phyloP scores from a whole-genome alignment of 305 asterid genomes.

The Fraxinus velutina region DNA sequence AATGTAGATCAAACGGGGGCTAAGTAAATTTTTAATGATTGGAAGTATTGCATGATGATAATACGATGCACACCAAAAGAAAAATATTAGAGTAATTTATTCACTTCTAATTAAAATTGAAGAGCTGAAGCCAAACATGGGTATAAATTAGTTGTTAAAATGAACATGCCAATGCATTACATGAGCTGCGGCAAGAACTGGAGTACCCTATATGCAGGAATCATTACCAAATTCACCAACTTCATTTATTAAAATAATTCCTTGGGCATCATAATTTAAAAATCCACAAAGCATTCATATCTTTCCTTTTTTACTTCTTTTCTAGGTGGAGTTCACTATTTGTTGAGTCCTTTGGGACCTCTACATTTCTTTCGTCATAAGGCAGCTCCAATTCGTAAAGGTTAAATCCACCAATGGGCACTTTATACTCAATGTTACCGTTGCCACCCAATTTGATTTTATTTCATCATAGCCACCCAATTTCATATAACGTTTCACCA shows the following conservation, averaged over 20 bases:
- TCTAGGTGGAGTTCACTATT: background rate
- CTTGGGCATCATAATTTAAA: slow-evolving; percentile 12
- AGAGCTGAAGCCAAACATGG: slow-evolving; percentile 8
- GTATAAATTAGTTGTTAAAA: background rate
- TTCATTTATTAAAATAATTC: slow-evolving; percentile 7
- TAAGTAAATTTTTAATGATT: background rate
- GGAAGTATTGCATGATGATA: background rate
- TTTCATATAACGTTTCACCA: no score
- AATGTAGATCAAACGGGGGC: no score
- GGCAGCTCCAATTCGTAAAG: slow-evolving; percentile 16
- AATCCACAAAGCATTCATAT: background rate
- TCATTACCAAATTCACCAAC: slow-evolving; percentile 14
- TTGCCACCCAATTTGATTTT: no score
- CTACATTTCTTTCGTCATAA: slow-evolving; percentile 12
- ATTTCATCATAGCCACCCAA: no score
- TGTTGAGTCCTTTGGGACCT: background rate
- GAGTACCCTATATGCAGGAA: slow-evolving; percentile 1
- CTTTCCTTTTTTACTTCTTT: background rate
- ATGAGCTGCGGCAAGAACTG: background rate
- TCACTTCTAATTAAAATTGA: background rate
- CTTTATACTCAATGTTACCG: no score
- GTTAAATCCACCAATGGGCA: no score
- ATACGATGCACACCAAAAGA: background rate
- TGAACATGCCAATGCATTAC: background rate
- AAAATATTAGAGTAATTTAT: background rate